Evolutionary conservation across 2,329 filamentous ascomycete genomes (phyloP), one percentile per base, ranked within the genome.

Genomic region (Phyllosticta paracitricarpa): DNA sequence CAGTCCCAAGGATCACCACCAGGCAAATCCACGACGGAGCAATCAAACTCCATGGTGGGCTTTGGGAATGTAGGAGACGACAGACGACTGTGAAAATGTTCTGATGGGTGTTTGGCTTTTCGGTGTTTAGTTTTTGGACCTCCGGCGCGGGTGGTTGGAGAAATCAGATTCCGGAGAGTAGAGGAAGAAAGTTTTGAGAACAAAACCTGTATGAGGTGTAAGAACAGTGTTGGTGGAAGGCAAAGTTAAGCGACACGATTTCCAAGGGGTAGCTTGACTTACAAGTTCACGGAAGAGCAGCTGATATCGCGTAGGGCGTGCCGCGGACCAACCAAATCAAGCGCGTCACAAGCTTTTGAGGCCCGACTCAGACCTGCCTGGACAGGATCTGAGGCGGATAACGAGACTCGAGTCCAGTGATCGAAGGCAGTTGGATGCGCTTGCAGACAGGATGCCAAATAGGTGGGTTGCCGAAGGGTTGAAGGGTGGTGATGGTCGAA

Each of bases 1-100:
- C 91, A 96, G 59, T 81, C 69, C 72, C 86, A 88, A n/a, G 91
- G 90, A 73, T 96, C 89, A 17, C 14, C 40, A 61, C 74, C 58
- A 63, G 53, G 26, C 22, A 53, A 25, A 58, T 10, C 19, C 53
- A 63, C 58, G 10, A n/a, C 61, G 12, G 25, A 19, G 26, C 25
- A 12, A 25, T n/a, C 12, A 48, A n/a, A 17, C 10, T 40, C 35
- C 35, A 14, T 40, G 35, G 14, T 40, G 35, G 17, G 14, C 4
- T 12, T 40, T 40, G 35, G 35, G 35, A 8, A 40, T 28, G 17
- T 3, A 51, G 40, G 7, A 7, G n/a, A 22, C 14, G 30, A 51
- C n/a, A 10, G 9, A 4, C 28, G 12, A 33, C 9, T 51, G 12
- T 17, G 17, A 17, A 40, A 12, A 40, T 14, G 4, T 40, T 40